phyloP scores from a whole-genome alignment of 2,329 filamentous ascomycete species.

The Aspergillus aculeatinus region DNA sequence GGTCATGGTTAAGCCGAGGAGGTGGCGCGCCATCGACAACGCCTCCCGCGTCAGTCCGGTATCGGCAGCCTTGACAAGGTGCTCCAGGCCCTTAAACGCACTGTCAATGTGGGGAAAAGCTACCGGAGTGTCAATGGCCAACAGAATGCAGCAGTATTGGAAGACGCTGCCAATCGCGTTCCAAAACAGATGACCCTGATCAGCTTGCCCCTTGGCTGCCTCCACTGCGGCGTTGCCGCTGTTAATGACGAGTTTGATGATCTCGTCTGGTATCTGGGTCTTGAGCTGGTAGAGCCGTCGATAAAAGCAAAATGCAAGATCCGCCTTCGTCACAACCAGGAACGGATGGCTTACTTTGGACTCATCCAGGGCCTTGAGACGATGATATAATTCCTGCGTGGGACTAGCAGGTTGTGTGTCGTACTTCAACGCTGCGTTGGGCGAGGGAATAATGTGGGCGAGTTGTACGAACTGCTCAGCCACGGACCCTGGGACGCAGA shows the following conservation, averaged over 20 bases:
- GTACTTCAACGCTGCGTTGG: slow-evolving; percentile 26
- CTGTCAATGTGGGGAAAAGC: slow-evolving; percentile 19
- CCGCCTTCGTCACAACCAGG: slow-evolving; percentile 30
- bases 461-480: slow-evolving; percentile 31
- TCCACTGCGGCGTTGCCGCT: slow-evolving; percentile 22
- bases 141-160: slow-evolving; percentile 30
- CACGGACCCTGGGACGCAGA: slow-evolving; percentile 21
- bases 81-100: slow-evolving; percentile 29
- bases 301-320: slow-evolving; percentile 34
- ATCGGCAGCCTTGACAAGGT: slow-evolving; percentile 26
- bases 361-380: slow-evolving; percentile 20
- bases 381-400: slow-evolving; percentile 25
- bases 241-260: slow-evolving; percentile 24
- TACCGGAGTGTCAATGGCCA: slow-evolving; percentile 29
- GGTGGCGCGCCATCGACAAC: slow-evolving; percentile 29
- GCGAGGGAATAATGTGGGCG: slow-evolving; percentile 29
- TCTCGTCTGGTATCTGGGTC: slow-evolving; percentile 20
- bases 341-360: slow-evolving; percentile 27
- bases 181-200: slow-evolving; percentile 29
- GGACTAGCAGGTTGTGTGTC: slow-evolving; percentile 15
- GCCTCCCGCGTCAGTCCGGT: slow-evolving; percentile 30
- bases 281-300: slow-evolving; percentile 33
- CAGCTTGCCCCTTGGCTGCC: slow-evolving; percentile 25
- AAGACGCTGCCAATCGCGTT: slow-evolving; percentile 35
- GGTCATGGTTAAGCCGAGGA: slow-evolving; percentile 27